A percentile compares a stretch with the other conserved stretches of the same genome.
Evolutionary conservation across 2,329 filamentous ascomycete species (phyloP).

Genomic region (Diaporthe citriasiana): DNA sequence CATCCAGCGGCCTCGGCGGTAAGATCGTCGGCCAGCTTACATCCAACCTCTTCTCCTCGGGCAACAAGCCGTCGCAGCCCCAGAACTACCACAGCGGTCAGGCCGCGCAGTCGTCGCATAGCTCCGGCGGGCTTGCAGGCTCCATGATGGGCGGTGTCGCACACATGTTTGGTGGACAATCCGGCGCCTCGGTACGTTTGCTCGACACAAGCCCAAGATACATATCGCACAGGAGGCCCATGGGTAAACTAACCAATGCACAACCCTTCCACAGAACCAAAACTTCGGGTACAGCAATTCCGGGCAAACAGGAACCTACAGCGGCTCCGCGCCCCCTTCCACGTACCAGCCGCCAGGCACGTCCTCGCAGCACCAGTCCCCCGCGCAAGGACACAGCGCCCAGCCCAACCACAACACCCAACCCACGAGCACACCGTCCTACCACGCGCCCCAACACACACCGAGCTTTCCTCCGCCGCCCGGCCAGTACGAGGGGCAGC

Average conservation of each 20-base stretch:
- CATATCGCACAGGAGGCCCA: neutral
- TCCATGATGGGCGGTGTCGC: conserved; percentile 68
- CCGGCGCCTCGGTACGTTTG: conserved; percentile 55
- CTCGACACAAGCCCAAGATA: conserved; percentile 20
- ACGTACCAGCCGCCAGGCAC: conserved; percentile 63
- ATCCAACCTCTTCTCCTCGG: conserved; percentile 67
- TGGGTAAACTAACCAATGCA: neutral
- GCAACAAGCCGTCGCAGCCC: conserved; percentile 61
- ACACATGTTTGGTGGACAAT: conserved; percentile 65
- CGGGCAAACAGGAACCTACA: conserved; percentile 69
- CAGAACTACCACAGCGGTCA: conserved; percentile 66
- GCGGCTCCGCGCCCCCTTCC: conserved; percentile 73
- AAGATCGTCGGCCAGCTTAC: conserved; percentile 71
- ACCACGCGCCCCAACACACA: conserved; percentile 49
- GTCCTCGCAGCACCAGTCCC: conserved; percentile 46
- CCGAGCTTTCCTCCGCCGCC: conserved; percentile 40
- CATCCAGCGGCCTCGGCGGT: conserved; percentile 57
- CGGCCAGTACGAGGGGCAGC: conserved; percentile 38
- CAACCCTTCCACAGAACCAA: conserved; percentile 50
- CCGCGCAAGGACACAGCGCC: conserved; percentile 49
- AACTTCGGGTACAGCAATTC: conserved; percentile 75
- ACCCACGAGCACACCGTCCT: conserved; percentile 37
- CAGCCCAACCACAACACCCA: conserved; percentile 49
- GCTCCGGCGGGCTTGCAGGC: conserved; percentile 62
- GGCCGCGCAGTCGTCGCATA: conserved; percentile 53